These are phyloP conservation scores for Salix koriyanagi DNA, from an alignment of 345 rosid genomes.

Conservation along the genomic window DNA sequence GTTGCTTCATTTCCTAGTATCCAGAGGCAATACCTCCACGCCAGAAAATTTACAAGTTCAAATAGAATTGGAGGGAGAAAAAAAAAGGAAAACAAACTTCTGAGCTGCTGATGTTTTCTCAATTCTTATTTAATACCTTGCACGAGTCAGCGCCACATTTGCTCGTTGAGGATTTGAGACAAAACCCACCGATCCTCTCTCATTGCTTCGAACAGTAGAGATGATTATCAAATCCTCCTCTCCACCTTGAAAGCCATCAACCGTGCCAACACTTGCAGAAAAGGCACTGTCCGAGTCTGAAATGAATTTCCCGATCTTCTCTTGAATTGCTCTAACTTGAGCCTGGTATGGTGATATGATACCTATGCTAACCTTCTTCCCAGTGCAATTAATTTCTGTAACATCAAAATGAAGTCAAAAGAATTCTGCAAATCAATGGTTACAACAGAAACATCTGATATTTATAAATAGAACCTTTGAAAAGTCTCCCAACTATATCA, in stretches of 20 bases:
- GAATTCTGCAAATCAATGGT: neutral
- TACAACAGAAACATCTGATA: neutral
- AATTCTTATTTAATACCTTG: slow-evolving; percentile 24
- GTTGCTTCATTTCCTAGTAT: slow-evolving; percentile 45
- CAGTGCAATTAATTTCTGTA: neutral
- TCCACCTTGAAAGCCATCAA: slow-evolving; percentile 51
- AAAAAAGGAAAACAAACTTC: neutral
- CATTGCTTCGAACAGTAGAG: slow-evolving; percentile 48
- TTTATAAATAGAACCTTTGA: slow-evolving; percentile 12
- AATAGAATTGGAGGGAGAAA: neutral
- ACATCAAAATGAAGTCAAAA: neutral
- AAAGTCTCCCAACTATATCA: slow-evolving; percentile 3
- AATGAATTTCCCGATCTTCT: slow-evolving; percentile 28
- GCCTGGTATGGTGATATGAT: slow-evolving; percentile 26
- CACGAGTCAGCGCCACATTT: slow-evolving; percentile 24
- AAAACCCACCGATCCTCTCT: slow-evolving; percentile 38
- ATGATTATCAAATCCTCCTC: slow-evolving; percentile 49
- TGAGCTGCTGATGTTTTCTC: neutral
- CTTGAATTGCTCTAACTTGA: slow-evolving; percentile 35
- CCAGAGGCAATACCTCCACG: slow-evolving; percentile 40
- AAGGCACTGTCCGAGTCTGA: slow-evolving; percentile 8
- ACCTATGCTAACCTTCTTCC: slow-evolving; percentile 10
- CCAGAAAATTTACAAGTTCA: too few relatives aligned
- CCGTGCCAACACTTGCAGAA: slow-evolving; percentile 32
- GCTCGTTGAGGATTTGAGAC: slow-evolving; percentile 12